Conservation (phyloP, 495 filamentous ascomycete genomes). For the Penicillium flavigenum region DNA sequence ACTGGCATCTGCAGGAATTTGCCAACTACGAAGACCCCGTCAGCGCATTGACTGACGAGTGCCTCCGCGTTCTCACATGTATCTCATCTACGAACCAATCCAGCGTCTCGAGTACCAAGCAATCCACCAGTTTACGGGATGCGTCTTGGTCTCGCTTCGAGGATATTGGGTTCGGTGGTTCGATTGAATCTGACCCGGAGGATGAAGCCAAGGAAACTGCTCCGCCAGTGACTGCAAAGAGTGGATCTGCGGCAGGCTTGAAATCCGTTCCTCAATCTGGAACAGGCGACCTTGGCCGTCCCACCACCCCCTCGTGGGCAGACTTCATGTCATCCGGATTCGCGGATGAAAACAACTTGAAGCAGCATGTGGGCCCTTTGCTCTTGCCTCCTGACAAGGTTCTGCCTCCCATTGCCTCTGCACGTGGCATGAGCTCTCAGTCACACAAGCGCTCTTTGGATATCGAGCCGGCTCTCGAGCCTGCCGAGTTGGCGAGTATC, state of each 20-base stretch:
- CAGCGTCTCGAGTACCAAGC: conserved; percentile 62
- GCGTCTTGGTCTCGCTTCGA: conserved; percentile 96
- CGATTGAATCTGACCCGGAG: conserved; percentile 69
- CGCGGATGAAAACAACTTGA: conserved; percentile 62
- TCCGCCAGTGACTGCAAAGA: conserved; percentile 32
- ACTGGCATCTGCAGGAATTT: conserved; percentile 76
- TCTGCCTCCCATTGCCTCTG: conserved; percentile 72
- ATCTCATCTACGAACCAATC: conserved; percentile 90
- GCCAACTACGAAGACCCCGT: conserved; percentile 88
- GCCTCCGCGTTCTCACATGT: conserved; percentile 80
- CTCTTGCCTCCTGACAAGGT: conserved; percentile 89
- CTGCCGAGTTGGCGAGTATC: conserved; percentile 92
- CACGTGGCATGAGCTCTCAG: conserved; percentile 79
- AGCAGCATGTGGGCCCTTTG: conserved; percentile 53
- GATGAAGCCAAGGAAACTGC: conserved; percentile 50
- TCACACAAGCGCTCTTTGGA: conserved; percentile 74
- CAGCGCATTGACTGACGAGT: conserved; percentile 87
- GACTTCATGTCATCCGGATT: conserved; percentile 96
- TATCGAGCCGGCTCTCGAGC: conserved; percentile 67
- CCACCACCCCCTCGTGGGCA: conserved; percentile 95
- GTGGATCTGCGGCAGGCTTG: conserved; percentile 37
- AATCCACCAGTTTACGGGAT: conserved; percentile 70
- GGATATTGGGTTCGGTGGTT: conserved; percentile 84
- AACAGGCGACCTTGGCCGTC: conserved; percentile 66
- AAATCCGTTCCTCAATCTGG: conserved; percentile 61